These are phyloP conservation scores for Neurospora sp. DNA, from an alignment of 495 filamentous ascomycete genomes.

Conservation along the genomic window DNA sequence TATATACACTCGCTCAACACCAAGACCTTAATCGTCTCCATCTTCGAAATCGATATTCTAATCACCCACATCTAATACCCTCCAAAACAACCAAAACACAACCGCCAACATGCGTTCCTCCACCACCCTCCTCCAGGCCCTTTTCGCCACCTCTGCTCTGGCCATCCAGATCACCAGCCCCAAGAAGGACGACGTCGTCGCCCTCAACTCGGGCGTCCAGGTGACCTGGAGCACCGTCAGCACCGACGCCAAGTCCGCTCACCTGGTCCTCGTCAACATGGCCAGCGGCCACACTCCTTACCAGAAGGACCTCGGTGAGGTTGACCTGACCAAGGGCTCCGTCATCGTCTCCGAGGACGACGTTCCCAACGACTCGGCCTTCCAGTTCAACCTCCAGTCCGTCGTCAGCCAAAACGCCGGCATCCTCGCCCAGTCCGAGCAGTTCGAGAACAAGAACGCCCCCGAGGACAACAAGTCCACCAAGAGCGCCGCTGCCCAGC, in stretches of 20 bases:
- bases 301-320: constrained; percentile 17
- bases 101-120: constrained; percentile 16
- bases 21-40: not conserved
- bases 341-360: constrained; percentile 6
- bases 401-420: constrained; percentile 12
- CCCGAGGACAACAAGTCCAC: constrained; percentile 1
- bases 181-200: constrained; percentile 14
- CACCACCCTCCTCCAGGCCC: constrained; percentile 6
- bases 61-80: not conserved
- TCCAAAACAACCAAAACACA: not conserved
- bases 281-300: constrained; percentile 19
- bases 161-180: constrained; percentile 20
- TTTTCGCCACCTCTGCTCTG: constrained; percentile 11
- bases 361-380: constrained; percentile 10
- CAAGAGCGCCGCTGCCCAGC: not conserved
- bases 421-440: constrained; percentile 22
- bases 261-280: constrained; percentile 24
- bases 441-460: constrained; percentile 14
- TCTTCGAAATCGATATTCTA: not conserved
- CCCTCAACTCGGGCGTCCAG: constrained; percentile 11
- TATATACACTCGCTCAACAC: not conserved
- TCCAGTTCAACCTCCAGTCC: constrained; percentile 25
- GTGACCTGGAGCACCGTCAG: constrained; percentile 18
- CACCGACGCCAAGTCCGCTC: constrained; percentile 16
- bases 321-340: constrained; percentile 17